phyloP scores from a whole-genome alignment of 2,329 filamentous ascomycete species.

The Penicillium concentricum region DNA sequence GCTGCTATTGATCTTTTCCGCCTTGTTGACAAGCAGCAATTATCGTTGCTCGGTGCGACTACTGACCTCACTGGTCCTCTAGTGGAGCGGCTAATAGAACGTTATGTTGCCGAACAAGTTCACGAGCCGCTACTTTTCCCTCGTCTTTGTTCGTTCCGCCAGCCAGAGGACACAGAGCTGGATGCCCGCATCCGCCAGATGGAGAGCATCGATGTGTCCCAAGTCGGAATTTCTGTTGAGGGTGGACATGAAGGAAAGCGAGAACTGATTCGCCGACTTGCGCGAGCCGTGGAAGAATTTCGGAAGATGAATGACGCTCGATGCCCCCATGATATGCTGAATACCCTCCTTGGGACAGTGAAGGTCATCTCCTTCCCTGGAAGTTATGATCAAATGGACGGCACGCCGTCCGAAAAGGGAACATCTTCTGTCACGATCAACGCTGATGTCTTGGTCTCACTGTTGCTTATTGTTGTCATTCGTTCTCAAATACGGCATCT shows the following conservation, averaged over 20 bases:
- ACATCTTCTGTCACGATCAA: conserved; percentile 65
- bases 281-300: conserved; percentile 81
- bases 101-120: conserved; percentile 89
- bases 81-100: conserved; percentile 91
- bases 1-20: conserved; percentile 95
- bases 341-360: conserved; percentile 73
- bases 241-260: conserved; percentile 76
- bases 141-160: conserved; percentile 72
- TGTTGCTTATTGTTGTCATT: conserved; percentile 89
- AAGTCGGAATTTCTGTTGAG: conserved; percentile 84
- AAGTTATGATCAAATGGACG: conserved; percentile 38
- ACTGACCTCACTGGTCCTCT: conserved; percentile 90
- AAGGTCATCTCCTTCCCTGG: conserved; percentile 75
- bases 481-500: conserved; percentile 83
- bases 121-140: conserved; percentile 83
- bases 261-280: conserved; percentile 73
- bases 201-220: conserved; percentile 89
- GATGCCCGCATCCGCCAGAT: conserved; percentile 90
- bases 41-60: conserved; percentile 86
- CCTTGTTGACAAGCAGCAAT: conserved; percentile 89
- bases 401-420: conserved; percentile 52
- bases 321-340: conserved; percentile 87
- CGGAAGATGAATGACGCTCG: conserved; percentile 75
- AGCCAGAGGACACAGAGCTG: conserved; percentile 79
- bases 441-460: conserved; percentile 87